Percentiles rank a stretch among this genome's conserved stretches.
Conservation (phyloP, 345 rosid species). For the Cardiospermum halicacabum region DNA sequence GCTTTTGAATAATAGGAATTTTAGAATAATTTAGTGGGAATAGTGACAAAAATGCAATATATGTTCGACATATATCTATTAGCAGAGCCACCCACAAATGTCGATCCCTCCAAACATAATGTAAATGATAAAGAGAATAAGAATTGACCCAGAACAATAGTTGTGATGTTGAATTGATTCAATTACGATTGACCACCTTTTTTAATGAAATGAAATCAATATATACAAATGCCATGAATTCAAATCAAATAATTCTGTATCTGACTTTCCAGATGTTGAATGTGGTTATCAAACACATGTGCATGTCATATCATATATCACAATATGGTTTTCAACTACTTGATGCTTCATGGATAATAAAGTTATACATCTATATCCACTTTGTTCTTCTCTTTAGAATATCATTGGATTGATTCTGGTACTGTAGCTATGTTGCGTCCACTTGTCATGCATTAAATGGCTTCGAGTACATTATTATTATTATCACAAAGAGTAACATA, state of each 20-base stretch:
- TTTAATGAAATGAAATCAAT: background rate
- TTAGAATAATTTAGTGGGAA: no score
- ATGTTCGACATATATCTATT: background rate
- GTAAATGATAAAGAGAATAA: constrained; percentile 3
- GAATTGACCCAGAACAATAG: background rate
- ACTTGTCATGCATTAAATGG: background rate
- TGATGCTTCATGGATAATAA: constrained; percentile 29
- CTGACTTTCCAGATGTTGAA: no score
- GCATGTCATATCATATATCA: background rate
- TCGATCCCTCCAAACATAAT: background rate
- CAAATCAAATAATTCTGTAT: no score
- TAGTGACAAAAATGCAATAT: no score
- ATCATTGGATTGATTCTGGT: background rate
- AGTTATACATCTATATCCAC: constrained; percentile 1
- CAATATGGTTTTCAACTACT: background rate
- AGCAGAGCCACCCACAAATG: background rate
- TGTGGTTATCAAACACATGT: no score
- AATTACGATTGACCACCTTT: background rate
- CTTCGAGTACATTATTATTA: background rate
- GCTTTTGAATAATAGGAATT: no score
- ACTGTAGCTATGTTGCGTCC: background rate
- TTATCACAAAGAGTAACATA: no score
- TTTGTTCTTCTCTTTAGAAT: background rate
- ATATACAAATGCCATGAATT: no score
- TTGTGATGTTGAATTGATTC: background rate